Conservation (phyloP, 225 moss, liverwort and hornwort genomes). For the Sphagnum tenellum region DNA sequence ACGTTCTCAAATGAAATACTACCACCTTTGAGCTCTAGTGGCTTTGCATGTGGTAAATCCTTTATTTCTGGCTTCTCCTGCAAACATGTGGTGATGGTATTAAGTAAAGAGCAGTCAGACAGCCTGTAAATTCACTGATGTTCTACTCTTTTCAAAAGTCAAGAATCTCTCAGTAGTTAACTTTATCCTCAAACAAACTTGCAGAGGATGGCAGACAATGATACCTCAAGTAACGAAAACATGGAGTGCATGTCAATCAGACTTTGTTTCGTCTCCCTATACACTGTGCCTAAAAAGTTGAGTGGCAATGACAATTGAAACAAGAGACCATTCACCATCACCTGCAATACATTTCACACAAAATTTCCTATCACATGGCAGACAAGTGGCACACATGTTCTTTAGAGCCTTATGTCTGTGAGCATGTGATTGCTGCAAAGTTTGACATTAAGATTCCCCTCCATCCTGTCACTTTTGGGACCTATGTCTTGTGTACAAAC, state of each 20-base stretch:
- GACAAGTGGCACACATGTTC: too few relatives aligned
- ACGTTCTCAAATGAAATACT: conserved; percentile 83
- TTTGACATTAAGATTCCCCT: too few relatives aligned
- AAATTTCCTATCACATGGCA: too few relatives aligned
- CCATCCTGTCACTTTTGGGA: too few relatives aligned
- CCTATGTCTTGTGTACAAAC: too few relatives aligned
- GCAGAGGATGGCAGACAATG: neutral
- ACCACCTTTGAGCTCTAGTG: conserved; percentile 69
- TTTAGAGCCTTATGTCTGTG: too few relatives aligned
- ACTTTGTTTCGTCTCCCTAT: conserved; percentile 95
- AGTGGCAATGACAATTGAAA: conserved; percentile 94
- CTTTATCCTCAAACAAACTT: neutral
- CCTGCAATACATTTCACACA: conserved; percentile 30
- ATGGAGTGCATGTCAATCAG: conserved; percentile 98
- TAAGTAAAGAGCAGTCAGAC: too few relatives aligned
- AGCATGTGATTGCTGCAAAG: too few relatives aligned
- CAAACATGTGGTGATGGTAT: conserved; percentile 4
- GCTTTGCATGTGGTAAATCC: conserved; percentile 69
- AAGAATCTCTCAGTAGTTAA: neutral
- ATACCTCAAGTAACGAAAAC: conserved; percentile 99
- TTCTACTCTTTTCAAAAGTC: neutral
- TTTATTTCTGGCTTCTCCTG: conserved; percentile 77
- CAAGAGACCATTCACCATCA: conserved; percentile 98
- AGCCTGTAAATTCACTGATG: too few relatives aligned
- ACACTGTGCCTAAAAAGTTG: conserved; percentile 97